A percentile compares a stretch with the other conserved stretches of the same genome.
Evolutionary conservation across 345 rosid species (phyloP).

Genomic region (Rubroshorea leprosula): DNA sequence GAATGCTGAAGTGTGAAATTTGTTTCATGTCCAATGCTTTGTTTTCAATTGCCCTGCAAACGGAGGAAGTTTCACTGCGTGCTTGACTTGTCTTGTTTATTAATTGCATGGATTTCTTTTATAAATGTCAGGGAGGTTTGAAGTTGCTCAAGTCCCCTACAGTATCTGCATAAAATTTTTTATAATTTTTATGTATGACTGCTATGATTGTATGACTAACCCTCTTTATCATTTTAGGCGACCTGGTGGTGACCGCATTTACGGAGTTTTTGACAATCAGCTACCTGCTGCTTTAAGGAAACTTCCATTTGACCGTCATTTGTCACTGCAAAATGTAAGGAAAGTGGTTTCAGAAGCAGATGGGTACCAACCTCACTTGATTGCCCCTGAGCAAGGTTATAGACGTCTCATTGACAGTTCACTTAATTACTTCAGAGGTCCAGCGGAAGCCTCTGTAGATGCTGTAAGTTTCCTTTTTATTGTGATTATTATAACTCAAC

Average conservation of each 20-base stretch:
- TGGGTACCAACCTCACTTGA: slow-evolving; percentile 85
- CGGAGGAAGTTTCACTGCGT: too few species aligned
- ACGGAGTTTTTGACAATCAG: slow-evolving; percentile 80
- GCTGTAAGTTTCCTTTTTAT: slow-evolving; percentile 71
- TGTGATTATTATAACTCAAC: too few species aligned
- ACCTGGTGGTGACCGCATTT: slow-evolving; percentile 81
- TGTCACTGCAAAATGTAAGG: slow-evolving; percentile 69
- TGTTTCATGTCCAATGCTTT: too few species aligned
- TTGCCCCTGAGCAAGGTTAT: slow-evolving; percentile 88
- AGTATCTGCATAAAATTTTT: too few species aligned
- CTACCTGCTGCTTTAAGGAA: slow-evolving; percentile 84
- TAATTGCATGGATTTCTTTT: too few species aligned
- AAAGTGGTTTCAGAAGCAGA: slow-evolving; percentile 79
- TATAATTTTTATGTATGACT: too few species aligned
- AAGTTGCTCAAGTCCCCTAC: too few species aligned
- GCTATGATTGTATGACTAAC: too few species aligned
- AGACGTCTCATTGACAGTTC: slow-evolving; percentile 68
- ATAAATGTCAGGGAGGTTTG: too few species aligned
- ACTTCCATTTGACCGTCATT: slow-evolving; percentile 87
- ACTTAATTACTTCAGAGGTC: slow-evolving; percentile 67
- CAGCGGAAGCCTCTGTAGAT: slow-evolving; percentile 84
- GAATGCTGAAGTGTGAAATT: too few species aligned
- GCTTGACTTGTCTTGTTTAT: too few species aligned
- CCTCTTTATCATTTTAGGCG: slow-evolving; percentile 34
- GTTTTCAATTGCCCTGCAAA: too few species aligned